Conservation (phyloP, 192 early-diverging fungal genomes). For the Backusella westeae region DNA sequence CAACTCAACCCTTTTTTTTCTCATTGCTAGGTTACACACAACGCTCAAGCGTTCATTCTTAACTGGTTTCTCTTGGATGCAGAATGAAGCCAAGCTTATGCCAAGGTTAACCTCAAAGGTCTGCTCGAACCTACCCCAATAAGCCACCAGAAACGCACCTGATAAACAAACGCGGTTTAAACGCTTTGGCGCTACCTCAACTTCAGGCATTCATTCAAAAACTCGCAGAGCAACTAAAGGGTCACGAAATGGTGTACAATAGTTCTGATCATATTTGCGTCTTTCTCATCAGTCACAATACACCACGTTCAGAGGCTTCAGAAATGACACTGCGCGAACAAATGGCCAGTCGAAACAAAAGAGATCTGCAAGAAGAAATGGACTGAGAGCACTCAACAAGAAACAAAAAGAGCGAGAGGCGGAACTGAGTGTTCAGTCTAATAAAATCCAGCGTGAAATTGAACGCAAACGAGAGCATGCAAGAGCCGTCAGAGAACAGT, state of each 20-base stretch:
- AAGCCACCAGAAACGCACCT: conserved; percentile 56
- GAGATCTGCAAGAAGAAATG: conserved; percentile 45
- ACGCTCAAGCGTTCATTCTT: conserved; percentile 32
- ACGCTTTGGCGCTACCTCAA: conserved; percentile 44
- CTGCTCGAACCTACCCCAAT: conserved; percentile 68
- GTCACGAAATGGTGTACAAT: conserved; percentile 69
- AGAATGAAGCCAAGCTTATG: conserved; percentile 43
- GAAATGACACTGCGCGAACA: conserved; percentile 47
- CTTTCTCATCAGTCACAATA: conserved; percentile 57
- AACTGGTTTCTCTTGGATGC: conserved; percentile 45
- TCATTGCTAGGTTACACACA: no score
- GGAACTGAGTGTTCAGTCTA: conserved; percentile 29
- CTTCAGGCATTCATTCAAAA: conserved; percentile 35
- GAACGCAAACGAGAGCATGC: no score
- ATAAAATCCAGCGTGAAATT: conserved; percentile 28
- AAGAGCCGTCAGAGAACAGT: neutral
- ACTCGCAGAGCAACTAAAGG: conserved; percentile 40
- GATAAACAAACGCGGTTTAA: conserved; percentile 51
- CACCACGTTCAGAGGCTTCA: conserved; percentile 41
- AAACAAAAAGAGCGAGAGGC: conserved; percentile 42
- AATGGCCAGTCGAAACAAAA: conserved; percentile 38
- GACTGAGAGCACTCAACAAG: conserved; percentile 37
- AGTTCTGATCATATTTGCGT: conserved; percentile 54
- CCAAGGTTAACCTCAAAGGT: no score
- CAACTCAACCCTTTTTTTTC: no score